phyloP scores from a whole-genome alignment of 495 filamentous ascomycete genomes.

The Hypoxylon fuscum region DNA sequence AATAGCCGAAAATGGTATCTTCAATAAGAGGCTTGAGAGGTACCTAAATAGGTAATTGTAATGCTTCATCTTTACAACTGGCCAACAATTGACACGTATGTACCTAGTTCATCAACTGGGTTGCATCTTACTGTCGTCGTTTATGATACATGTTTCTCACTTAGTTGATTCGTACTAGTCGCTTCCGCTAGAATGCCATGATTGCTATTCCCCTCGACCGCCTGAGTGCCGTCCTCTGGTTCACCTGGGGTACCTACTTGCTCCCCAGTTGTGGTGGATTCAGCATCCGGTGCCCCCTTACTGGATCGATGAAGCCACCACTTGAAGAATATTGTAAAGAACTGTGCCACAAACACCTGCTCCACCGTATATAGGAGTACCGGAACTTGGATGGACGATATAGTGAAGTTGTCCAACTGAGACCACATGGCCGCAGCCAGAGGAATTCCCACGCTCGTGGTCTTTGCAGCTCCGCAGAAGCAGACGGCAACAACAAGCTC shows the following conservation, averaged over 20 bases:
- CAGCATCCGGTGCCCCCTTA: conserved; percentile 34
- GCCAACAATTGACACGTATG: no score
- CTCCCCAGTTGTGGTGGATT: conserved; percentile 28
- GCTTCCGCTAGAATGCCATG: not conserved
- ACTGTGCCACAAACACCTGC: conserved; percentile 64
- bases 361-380: conserved; percentile 66
- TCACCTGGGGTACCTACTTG: conserved; percentile 6
- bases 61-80: no score
- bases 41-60: no score
- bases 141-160: conserved; percentile 21
- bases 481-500: conserved; percentile 64
- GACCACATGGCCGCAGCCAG: conserved; percentile 64
- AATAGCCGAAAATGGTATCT: no score
- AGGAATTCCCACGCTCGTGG: conserved; percentile 63
- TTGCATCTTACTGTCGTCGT: no score
- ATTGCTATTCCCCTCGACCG: not conserved
- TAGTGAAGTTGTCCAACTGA: conserved; percentile 57
- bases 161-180: not conserved
- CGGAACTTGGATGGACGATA: conserved; percentile 62
- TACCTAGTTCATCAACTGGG: no score
- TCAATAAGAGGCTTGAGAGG: no score
- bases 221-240: not conserved
- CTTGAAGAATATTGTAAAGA: conserved; percentile 62
- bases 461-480: conserved; percentile 67
- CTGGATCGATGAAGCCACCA: conserved; percentile 53